phyloP scores from a whole-genome alignment of 2,329 filamentous ascomycete species.

The Pochonia chlamydosporia region DNA sequence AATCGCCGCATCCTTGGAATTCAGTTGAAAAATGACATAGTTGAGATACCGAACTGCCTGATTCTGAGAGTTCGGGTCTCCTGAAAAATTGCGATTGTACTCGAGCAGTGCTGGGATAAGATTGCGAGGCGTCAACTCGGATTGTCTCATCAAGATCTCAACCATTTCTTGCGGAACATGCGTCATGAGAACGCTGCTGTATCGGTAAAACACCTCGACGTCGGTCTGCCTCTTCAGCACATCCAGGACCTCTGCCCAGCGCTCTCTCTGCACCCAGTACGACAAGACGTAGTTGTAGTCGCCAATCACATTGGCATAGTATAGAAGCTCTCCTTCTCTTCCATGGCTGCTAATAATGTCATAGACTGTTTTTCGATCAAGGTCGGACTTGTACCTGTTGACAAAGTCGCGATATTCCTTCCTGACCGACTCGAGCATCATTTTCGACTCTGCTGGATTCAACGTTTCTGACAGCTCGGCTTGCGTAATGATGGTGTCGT shows the following conservation, averaged over 20 bases:
- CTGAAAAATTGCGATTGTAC: slow-evolving; percentile 76
- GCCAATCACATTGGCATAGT: slow-evolving; percentile 80
- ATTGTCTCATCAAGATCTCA: slow-evolving; percentile 92
- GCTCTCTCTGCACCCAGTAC: slow-evolving; percentile 95
- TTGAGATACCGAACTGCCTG: slow-evolving; percentile 92
- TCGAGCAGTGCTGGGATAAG: slow-evolving; percentile 91
- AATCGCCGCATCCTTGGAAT: slow-evolving; percentile 76
- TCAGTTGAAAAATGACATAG: slow-evolving; percentile 83
- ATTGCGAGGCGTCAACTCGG: slow-evolving; percentile 75
- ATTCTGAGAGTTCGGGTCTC: slow-evolving; percentile 62
- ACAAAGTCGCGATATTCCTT: slow-evolving; percentile 87
- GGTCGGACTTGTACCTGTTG: slow-evolving; percentile 73
- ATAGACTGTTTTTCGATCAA: slow-evolving; percentile 89
- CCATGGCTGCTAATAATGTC: slow-evolving; percentile 95
- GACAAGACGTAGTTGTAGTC: slow-evolving; percentile 93
- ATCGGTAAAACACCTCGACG: slow-evolving; percentile 89
- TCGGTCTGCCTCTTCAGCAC: slow-evolving; percentile 92
- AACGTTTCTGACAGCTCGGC: slow-evolving; percentile 71
- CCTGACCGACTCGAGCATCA: slow-evolving; percentile 64
- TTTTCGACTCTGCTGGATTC: slow-evolving; percentile 64
- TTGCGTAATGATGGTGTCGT: slow-evolving; percentile 88
- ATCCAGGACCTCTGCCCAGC: slow-evolving; percentile 79
- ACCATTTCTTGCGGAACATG: slow-evolving; percentile 80
- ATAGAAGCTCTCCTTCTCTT: slow-evolving; percentile 85
- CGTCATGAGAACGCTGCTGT: slow-evolving; percentile 93